phyloP scores from a whole-genome alignment of 129 eudicot species.

The Saussurea involucrata region DNA sequence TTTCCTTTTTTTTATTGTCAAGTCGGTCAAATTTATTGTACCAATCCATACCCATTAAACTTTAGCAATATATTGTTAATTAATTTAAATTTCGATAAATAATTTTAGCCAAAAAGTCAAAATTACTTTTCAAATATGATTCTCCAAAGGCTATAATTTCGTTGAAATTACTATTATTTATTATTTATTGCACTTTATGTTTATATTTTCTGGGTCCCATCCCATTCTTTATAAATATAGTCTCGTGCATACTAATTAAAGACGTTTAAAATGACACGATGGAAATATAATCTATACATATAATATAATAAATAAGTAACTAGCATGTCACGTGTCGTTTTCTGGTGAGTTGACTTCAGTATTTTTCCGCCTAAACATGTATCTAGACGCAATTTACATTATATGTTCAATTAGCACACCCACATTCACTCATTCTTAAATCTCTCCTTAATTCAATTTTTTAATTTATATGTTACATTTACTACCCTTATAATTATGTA shows the following conservation, averaged over 20 bases:
- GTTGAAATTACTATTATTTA: constrained; percentile 5
- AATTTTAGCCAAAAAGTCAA: constrained; percentile 19
- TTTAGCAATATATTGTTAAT: background rate
- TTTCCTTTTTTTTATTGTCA: too few relatives aligned
- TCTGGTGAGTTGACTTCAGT: too few relatives aligned
- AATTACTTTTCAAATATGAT: constrained; percentile 6
- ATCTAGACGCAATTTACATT: too few relatives aligned
- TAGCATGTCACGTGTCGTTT: too few relatives aligned
- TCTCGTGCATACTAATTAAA: background rate
- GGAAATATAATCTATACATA: background rate
- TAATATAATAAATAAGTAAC: too few relatives aligned
- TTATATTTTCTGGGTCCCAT: constrained; percentile 10
- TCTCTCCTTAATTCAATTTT: too few relatives aligned
- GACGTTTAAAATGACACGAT: background rate
- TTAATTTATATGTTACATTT: too few relatives aligned
- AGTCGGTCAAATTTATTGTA: background rate
- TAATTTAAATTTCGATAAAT: too few relatives aligned
- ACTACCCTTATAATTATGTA: too few relatives aligned
- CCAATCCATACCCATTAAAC: background rate
- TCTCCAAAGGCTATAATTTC: background rate
- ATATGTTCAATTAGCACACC: too few relatives aligned
- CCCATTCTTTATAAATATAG: background rate
- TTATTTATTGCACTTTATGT: constrained; percentile 6
- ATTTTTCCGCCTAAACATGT: too few relatives aligned
- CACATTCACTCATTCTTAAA: too few relatives aligned